These are phyloP conservation scores for Syncephalastrum monosporum DNA, from an alignment of 371 early-diverging fungal genomes.

Conservation along the genomic window DNA sequence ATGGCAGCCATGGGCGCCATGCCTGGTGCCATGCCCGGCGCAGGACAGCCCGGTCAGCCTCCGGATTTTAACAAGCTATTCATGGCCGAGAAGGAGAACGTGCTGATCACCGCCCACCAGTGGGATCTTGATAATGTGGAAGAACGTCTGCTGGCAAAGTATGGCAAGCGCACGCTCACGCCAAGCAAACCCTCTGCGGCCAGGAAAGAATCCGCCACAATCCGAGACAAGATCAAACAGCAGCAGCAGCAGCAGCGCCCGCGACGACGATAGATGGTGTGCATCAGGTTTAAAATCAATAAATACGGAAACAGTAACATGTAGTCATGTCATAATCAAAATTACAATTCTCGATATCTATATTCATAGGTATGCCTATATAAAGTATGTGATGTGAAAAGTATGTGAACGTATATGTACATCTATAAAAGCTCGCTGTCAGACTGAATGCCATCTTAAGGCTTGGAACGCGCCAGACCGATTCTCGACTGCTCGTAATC, in stretches of 20 bases:
- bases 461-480: conserved; percentile 26
- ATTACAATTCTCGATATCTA: too few relatives aligned
- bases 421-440: too few relatives aligned
- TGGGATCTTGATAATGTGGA: conserved; percentile 88
- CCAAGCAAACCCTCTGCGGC: conserved; percentile 1
- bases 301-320: too few relatives aligned
- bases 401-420: too few relatives aligned
- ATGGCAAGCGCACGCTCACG: conserved; percentile 49
- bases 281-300: too few relatives aligned
- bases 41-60: conserved; percentile 71
- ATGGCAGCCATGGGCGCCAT: conserved; percentile 87
- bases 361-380: too few relatives aligned
- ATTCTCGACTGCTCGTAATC: conserved; percentile 32
- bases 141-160: conserved; percentile 75
- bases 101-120: conserved; percentile 78
- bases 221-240: conserved; percentile 29
- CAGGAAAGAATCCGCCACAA: conserved; percentile 18
- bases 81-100: conserved; percentile 84
- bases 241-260: conserved; percentile 18
- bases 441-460: neutral
- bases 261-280: too few relatives aligned
- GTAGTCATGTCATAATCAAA: too few relatives aligned
- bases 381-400: too few relatives aligned
- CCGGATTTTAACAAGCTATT: conserved; percentile 86
- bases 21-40: conserved; percentile 38